Evolutionary conservation across 129 eudicot genomes (phyloP).

Genomic region (Silybum marianum): DNA sequence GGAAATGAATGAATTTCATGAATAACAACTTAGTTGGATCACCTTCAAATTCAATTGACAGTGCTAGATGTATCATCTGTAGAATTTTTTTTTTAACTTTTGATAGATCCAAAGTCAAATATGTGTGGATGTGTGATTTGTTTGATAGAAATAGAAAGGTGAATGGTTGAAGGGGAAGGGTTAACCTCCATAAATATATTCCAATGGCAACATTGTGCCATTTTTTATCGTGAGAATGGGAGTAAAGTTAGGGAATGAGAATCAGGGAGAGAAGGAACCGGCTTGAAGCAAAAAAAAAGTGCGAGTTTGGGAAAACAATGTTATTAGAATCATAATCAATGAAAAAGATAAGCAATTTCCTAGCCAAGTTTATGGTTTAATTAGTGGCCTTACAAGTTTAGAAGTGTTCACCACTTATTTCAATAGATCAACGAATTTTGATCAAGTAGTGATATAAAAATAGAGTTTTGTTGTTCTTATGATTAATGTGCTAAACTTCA

Average conservation of each 20-base stretch:
- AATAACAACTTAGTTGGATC: background rate
- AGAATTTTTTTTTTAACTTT: background rate
- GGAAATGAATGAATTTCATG: background rate
- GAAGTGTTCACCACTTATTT: no score
- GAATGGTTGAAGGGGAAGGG: background rate
- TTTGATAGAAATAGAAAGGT: background rate
- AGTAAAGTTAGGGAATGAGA: background rate
- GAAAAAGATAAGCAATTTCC: no score
- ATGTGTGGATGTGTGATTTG: background rate
- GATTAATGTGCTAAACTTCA: no score
- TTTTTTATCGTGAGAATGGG: background rate
- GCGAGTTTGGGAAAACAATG: background rate
- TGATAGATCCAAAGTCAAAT: no score
- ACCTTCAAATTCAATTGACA: no score
- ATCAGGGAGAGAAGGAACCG: no score
- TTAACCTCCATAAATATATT: background rate
- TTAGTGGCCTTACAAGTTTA: no score
- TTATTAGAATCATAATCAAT: no score
- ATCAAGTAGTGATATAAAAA: no score
- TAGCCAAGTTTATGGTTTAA: no score
- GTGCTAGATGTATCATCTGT: background rate
- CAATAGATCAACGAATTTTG: no score
- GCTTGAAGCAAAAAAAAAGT: background rate
- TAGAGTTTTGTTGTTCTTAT: no score
- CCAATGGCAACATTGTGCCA: background rate